Base-by-base conservation (phyloP, 768 basidiomycete genomes). In the Agaricus sinodeliciosus region DNA sequence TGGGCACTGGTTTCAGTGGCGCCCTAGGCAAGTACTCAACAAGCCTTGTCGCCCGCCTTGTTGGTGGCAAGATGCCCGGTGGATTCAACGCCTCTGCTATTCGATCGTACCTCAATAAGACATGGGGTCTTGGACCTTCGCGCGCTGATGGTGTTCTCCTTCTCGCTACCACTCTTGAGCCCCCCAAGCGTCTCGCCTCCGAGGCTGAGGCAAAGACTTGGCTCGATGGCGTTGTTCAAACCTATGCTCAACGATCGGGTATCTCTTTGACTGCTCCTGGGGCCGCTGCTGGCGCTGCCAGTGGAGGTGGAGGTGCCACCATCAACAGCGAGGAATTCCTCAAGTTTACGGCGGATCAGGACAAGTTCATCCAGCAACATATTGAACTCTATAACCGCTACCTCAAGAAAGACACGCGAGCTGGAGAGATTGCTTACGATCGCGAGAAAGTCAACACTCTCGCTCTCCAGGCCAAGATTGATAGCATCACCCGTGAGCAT, bases 291-390 rank as follows among this genome's bases (percentile, higher is more conserved):
- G 80, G 76, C 22, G 80, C 73, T 27, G 84, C 79, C 4, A 83
- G 79, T 39, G 80, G 73, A 4, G 81, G 69, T 26, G 85, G 83
- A n/a, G 94, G 91, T 13, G 84, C 89, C 0, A 85, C 85, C 35
- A 95, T 98, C 75, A 95, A 97, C 75, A 94, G 93, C 65, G 96
- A 98, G 69, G 94, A 95, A 64, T 97, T 99, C 79, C 71, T 93
- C 66, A 93, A 94, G 69, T 97, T 98, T 82, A 90, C 93, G 62
- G 79, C 83, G 2, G 90, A 96, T 51, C 95, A 98, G 67, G 80
- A 96, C 65, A 82, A 85, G 49, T 94, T 98, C 58, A 93, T 90
- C 18, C 77, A 83, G 43, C 92, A 94, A 62, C 93, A 99, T 60
- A 81, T 99, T 54, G 95, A 98, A 64, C 79, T 98, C 12, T 90